Base-by-base conservation (phyloP, 805 yeast genomes). In the Zygoascus biomembranicola region DNA sequence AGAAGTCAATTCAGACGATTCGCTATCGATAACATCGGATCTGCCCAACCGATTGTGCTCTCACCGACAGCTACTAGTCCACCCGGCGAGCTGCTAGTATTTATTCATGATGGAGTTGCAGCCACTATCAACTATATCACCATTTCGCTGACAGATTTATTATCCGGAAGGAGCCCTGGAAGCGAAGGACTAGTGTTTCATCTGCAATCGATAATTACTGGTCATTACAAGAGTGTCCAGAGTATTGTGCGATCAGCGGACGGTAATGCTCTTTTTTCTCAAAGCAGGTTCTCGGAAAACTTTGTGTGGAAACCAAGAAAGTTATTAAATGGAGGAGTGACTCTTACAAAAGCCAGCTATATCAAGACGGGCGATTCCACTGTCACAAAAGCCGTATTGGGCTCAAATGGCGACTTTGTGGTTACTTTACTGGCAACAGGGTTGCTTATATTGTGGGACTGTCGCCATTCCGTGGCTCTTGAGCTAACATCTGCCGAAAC, bases 171-270 rank as follows among this genome's bases (percentile, higher is more conserved):
- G n/a, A 16, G 46, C 23, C 18, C 47, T 20, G 52, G 16, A 8
- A 39, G 37, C 20, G 46, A 23, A 49, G 19, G 23, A 20, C 37
- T 43, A 16, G 37, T 42, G 32, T 49, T 8, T 16, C n/a, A 46
- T 19, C 42, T 14, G 2, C 49, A 16, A 8, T 31, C 16, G 1
- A 53, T 85, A 59, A 79, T 84, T 52, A 88, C 95, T 1, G 98
- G 98, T 1, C 97, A 90, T 64, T 78, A 81, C 52, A 90, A 90
- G 63, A 87, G 96, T 0, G 82, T 90, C 20, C 80, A 79, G 59
- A 76, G 74, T 49, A 66, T 90, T 2, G 71, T 80, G 16, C 79
- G 90, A 60, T 85, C 95, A 0, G 71, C 80, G 6, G 80, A 81
- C 61, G 92, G 90, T 37, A 71, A 75, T 28, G 76, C 85, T 0